phyloP scores from a whole-genome alignment of 2,329 filamentous ascomycete genomes.

The Trichoderma aggressivum region DNA sequence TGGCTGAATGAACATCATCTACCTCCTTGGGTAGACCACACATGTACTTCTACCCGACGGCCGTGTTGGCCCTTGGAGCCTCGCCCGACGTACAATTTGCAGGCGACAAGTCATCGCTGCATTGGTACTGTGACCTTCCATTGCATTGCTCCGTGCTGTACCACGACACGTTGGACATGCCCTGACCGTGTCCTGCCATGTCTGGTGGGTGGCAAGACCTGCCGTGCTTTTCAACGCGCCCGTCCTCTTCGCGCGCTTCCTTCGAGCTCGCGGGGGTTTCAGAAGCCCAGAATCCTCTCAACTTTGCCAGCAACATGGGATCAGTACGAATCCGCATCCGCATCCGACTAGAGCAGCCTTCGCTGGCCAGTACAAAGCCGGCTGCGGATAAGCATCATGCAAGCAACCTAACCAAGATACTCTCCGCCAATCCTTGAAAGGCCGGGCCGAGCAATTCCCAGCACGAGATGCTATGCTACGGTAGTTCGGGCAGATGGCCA shows the following conservation, averaged over 20 bases:
- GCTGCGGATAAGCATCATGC: constrained; percentile 14
- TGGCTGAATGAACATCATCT: not conserved
- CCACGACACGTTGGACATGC: constrained; percentile 15
- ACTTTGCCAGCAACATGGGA: not conserved
- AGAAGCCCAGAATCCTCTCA: not conserved
- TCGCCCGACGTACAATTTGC: not conserved
- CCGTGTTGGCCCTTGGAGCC: not conserved
- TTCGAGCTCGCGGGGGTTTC: not conserved
- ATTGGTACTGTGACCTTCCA: not conserved
- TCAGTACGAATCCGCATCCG: not conserved
- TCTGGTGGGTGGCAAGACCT: not conserved
- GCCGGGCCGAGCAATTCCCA: constrained; percentile 2
- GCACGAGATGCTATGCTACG: constrained; percentile 4
- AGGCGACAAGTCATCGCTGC: constrained; percentile 19
- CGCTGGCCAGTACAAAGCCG: not conserved
- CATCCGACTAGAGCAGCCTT: not conserved
- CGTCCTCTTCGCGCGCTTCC: not conserved
- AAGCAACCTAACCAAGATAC: constrained; percentile 12
- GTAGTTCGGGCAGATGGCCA: constrained; percentile 7
- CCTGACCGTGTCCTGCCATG: constrained; percentile 9
- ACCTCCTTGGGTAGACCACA: not conserved
- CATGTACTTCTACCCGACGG: not conserved
- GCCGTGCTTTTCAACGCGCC: not conserved
- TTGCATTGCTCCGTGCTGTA: constrained; percentile 13
- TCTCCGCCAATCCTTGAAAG: constrained; percentile 13